Evolutionary conservation across 257 asterid species (phyloP).

Genomic region (Plectranthus barbatus): DNA sequence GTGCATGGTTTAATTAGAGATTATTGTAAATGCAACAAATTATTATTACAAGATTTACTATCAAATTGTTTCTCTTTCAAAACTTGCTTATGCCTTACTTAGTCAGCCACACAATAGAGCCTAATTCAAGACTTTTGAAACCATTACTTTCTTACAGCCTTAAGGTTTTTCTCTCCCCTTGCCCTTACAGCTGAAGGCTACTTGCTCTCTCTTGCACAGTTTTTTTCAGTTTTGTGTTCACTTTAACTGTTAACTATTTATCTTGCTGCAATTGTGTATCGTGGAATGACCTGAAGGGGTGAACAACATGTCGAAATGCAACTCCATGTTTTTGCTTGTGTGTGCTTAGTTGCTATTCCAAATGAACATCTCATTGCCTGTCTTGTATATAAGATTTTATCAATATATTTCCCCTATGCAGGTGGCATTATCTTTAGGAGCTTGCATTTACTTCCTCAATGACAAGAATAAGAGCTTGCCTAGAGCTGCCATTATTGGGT

Average conservation of each 20-base stretch:
- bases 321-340: not conserved
- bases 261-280: not conserved
- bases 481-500: slow-evolving; percentile 87
- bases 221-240: not conserved
- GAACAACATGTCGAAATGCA: not conserved
- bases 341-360: not conserved
- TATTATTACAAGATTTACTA: not conserved
- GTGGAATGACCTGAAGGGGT: not conserved
- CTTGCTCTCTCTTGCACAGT: not conserved
- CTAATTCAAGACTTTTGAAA: not conserved
- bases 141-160: not conserved
- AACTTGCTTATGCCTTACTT: not conserved
- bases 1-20: not conserved
- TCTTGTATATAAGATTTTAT: not conserved
- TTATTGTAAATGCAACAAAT: not conserved
- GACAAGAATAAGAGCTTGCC: slow-evolving; percentile 85
- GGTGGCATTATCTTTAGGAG: slow-evolving; percentile 91
- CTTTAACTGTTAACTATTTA: not conserved
- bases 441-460: slow-evolving; percentile 90
- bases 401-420: slow-evolving; percentile 16
- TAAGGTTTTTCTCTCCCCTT: no score
- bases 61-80: not conserved
- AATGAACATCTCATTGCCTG: not conserved
- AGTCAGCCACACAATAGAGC: not conserved
- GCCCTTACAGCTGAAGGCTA: not conserved